Evolutionary conservation across 2,329 filamentous ascomycete genomes (phyloP).

Genomic region (Sporothrix phasma): DNA sequence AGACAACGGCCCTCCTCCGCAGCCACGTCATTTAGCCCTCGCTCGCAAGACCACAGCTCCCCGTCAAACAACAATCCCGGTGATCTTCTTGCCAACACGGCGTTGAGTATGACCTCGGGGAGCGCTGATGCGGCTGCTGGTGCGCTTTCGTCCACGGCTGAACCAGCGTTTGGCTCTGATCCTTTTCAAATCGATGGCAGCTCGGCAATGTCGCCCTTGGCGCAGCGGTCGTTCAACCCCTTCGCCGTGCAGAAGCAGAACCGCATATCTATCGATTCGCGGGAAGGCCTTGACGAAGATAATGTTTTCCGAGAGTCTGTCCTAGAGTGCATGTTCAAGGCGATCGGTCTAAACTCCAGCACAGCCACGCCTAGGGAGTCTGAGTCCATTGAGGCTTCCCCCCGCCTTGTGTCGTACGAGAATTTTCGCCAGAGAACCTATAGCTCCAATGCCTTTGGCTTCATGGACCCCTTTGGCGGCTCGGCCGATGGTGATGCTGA

Average conservation of each 20-base stretch:
- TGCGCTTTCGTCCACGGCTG: slow-evolving; percentile 20
- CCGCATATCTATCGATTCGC: slow-evolving; percentile 50
- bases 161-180: slow-evolving; percentile 17
- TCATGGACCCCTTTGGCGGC: slow-evolving; percentile 75
- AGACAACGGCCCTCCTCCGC: slow-evolving; percentile 34
- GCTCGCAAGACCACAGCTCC: slow-evolving; percentile 33
- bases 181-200: slow-evolving; percentile 26
- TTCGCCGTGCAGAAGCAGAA: slow-evolving; percentile 43
- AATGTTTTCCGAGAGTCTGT: slow-evolving; percentile 81
- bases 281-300: slow-evolving; percentile 82
- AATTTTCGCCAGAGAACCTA: slow-evolving; percentile 72
- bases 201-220: slow-evolving; percentile 37
- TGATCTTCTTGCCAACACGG: slow-evolving; percentile 70
- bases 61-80: slow-evolving; percentile 54
- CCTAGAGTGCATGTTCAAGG: slow-evolving; percentile 90
- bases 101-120: slow-evolving; percentile 47
- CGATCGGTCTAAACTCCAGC: slow-evolving; percentile 68
- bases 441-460: slow-evolving; percentile 75
- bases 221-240: slow-evolving; percentile 44
- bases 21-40: slow-evolving; percentile 31
- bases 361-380: slow-evolving; percentile 55
- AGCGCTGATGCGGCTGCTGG: slow-evolving; percentile 37
- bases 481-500: slow-evolving; percentile 76
- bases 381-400: slow-evolving; percentile 76
- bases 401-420: slow-evolving; percentile 74